Conservation (phyloP, 2,329 filamentous ascomycete genomes). For the Tolypocladium tropicale region DNA sequence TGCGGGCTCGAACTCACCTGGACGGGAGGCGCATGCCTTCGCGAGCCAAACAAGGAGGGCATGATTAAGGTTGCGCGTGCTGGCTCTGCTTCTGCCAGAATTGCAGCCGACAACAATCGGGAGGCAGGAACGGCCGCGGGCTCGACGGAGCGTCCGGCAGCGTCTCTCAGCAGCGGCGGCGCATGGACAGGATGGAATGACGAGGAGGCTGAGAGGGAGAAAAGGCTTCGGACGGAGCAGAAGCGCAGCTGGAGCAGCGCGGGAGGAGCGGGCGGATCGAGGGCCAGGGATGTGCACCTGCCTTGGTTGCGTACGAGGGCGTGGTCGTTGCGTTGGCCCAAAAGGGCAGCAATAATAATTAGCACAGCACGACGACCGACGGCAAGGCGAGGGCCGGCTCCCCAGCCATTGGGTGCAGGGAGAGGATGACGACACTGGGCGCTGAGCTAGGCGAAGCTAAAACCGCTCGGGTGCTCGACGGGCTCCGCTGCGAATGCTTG, state of each 20-base stretch:
- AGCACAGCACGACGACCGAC: background rate
- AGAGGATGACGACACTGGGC: background rate
- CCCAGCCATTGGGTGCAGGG: background rate
- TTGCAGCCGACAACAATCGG: background rate
- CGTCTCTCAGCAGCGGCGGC: background rate
- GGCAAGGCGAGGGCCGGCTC: background rate
- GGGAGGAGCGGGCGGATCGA: background rate
- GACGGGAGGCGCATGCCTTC: slow-evolving; percentile 4
- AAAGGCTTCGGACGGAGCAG: background rate
- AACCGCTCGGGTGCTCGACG: background rate
- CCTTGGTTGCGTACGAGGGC: background rate
- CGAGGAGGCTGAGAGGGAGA: background rate
- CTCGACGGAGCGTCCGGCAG: background rate
- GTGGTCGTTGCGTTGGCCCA: background rate
- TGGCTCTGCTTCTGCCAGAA: background rate
- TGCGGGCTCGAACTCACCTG: slow-evolving; percentile 2
- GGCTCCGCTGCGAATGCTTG: background rate
- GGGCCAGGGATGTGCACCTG: background rate
- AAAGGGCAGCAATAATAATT: background rate
- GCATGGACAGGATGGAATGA: background rate
- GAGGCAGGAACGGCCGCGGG: background rate
- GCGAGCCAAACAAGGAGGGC: slow-evolving; percentile 3
- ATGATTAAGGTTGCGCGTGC: background rate
- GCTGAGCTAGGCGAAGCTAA: background rate
- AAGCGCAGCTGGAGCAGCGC: background rate